Percentiles rank a stretch among this genome's conserved stretches.
Conservation (phyloP, 768 basidiomycete genomes). For the Amanita rubescens region DNA sequence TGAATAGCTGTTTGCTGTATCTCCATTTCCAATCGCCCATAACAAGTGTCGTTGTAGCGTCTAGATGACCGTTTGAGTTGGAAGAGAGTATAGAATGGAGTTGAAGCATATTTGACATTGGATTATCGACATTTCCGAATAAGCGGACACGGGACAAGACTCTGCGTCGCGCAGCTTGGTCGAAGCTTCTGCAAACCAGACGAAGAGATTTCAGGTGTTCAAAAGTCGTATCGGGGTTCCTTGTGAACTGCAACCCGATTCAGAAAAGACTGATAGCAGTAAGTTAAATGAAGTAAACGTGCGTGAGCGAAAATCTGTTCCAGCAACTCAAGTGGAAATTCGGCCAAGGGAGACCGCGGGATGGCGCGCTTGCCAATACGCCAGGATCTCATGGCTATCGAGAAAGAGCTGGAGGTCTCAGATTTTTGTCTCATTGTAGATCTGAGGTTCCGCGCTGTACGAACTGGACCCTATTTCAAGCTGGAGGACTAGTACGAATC, state of each 20-base stretch:
- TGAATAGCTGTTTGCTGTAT: neutral
- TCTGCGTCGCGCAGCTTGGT: neutral
- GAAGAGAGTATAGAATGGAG: neutral
- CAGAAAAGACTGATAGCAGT: neutral
- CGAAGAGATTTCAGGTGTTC: slow-evolving; percentile 1
- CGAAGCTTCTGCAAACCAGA: neutral
- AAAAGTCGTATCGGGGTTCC: slow-evolving; percentile 3
- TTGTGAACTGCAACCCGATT: neutral
- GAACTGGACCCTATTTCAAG: no score
- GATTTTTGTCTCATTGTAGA: no score
- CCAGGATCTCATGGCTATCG: no score
- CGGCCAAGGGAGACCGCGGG: no score
- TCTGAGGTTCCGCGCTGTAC: no score
- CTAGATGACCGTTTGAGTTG: neutral
- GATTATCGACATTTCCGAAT: neutral
- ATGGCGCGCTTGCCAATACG: no score
- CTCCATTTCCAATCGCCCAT: neutral
- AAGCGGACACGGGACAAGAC: neutral
- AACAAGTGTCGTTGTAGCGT: neutral
- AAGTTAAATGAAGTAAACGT: neutral
- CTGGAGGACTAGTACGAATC: no score
- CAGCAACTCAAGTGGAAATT: neutral
- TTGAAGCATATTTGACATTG: neutral
- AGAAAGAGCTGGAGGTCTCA: no score
- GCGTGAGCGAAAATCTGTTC: neutral